Percentiles rank a stretch among this genome's conserved stretches.
Conservation (phyloP, 176 grass and related monocot species). For the Thinopyrum elongatum region DNA sequence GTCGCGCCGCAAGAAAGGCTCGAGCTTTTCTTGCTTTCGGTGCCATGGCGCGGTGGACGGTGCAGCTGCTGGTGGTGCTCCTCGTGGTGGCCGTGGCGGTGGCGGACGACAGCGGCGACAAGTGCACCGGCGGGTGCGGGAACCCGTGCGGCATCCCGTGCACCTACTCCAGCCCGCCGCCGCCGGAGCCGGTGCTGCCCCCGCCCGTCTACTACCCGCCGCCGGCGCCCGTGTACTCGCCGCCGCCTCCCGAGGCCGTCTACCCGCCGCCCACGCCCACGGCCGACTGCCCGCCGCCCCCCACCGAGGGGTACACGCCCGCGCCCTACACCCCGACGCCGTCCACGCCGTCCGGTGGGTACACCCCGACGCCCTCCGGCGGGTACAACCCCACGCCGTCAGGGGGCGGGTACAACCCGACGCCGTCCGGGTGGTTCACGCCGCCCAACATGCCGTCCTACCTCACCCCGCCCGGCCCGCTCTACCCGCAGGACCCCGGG, state of each 20-base stretch:
- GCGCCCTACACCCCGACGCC: constrained; percentile 17
- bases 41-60: constrained; percentile 29
- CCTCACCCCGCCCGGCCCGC: constrained; percentile 42
- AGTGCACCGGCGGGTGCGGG: constrained; percentile 37
- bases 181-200: constrained; percentile 30
- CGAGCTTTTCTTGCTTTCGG: neutral
- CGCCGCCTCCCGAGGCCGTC: constrained; percentile 18
- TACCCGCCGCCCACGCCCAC: neutral
- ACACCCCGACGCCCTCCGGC: constrained; percentile 14
- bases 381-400: constrained; percentile 36
- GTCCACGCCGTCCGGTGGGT: constrained; percentile 6
- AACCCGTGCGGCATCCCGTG: constrained; percentile 55
- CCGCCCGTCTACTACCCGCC: constrained; percentile 30
- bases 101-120: constrained; percentile 26
- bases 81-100: neutral
- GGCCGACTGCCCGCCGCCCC: constrained; percentile 50
- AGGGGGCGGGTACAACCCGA: constrained; percentile 16
- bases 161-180: constrained; percentile 67
- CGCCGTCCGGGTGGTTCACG: constrained; percentile 43
- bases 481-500: constrained; percentile 68
- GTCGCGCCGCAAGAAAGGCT: neutral
- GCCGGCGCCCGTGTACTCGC: constrained; percentile 3
- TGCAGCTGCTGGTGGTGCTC: neutral
- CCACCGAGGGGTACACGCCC: constrained; percentile 21
- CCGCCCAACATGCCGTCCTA: constrained; percentile 55